A percentile compares a stretch with the other conserved stretches of the same genome.
Conservation (phyloP, 306 rosid species). For the Cucurbita pepo region DNA sequence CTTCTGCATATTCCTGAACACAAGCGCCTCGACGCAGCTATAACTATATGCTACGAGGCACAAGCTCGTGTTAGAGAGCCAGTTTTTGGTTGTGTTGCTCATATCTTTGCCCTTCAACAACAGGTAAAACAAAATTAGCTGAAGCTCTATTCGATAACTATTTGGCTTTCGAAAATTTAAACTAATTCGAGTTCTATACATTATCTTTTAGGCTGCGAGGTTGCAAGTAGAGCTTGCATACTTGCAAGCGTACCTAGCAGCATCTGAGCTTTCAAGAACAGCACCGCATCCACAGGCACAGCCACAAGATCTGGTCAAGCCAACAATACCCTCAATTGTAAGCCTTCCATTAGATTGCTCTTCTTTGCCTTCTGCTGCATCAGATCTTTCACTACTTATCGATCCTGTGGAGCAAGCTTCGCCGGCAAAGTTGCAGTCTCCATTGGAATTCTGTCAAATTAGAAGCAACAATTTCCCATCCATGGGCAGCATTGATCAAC, state of each 20-base stretch:
- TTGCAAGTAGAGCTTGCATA: slow-evolving; percentile 70
- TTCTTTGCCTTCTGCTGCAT: background rate
- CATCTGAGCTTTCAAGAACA: slow-evolving; percentile 36
- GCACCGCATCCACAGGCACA: background rate
- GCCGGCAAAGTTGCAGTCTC: background rate
- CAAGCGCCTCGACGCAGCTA: background rate
- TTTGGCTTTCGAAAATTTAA: too few species aligned
- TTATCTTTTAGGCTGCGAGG: slow-evolving; percentile 34
- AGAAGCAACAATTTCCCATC: background rate
- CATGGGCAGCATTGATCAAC: background rate
- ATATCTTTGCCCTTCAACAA: background rate
- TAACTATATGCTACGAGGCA: slow-evolving; percentile 3
- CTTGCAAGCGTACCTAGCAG: slow-evolving; percentile 60
- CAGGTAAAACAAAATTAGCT: background rate
- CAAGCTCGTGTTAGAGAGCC: slow-evolving; percentile 1
- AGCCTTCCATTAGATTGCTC: slow-evolving; percentile 25
- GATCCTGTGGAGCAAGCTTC: background rate
- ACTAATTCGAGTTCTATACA: background rate
- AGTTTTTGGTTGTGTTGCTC: slow-evolving; percentile 1
- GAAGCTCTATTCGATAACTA: too few species aligned
- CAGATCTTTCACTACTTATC: background rate
- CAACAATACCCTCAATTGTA: slow-evolving; percentile 14
- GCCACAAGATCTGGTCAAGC: slow-evolving; percentile 32
- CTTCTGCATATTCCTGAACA: background rate
- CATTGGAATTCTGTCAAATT: background rate